Base-by-base conservation (phyloP, 148 eudicot species). In the Euryodendron excelsum region DNA sequence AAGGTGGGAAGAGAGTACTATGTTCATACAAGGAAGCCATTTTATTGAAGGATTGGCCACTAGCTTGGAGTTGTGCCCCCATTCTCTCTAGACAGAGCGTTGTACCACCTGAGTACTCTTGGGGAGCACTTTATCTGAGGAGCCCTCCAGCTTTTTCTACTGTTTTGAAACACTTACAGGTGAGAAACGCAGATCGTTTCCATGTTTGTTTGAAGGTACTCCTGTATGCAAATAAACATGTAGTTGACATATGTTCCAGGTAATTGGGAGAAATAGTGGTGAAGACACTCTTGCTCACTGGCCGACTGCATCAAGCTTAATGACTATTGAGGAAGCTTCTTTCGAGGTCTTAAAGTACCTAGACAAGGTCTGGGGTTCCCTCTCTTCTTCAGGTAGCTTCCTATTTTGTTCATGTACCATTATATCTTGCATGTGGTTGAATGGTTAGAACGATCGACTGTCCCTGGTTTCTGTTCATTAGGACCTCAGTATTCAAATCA, bases 271-370 rank as follows among this genome's bases (percentile, higher is more conserved):
- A 83, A 92, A 93, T 80, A 85, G 85, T 74, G 99, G 99, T 84
- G 99, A 92, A 80, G 98, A 93, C 78, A 88, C 98, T 41, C 94
- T 96, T 76, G 97, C 98, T 75, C 99, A 96, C 82, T 96, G 99
- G 99, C 98, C 99, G 17, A 85, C 85, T 79, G 79, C 85, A 73
- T 79, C 93, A 48, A 89, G 80, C 81, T 76, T 89, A 77, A 91
- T 89, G 88, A 91, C 89, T 79, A 87, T 93, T 79, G 99, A 96
- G 81, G 90, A 93, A 69, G 97, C 98, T 78, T 83, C 98, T 50
- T 86, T 91, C 84, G 98, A 91, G 84, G 85, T 96, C 33, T 85
- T 96, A 71, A 93, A 88, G 83, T 93, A 90, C 87, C 94, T 96
- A 70, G 93, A 91, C 74, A 93, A 87, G 77, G 83, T 84, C 74